phyloP scores from a whole-genome alignment of 2,329 filamentous ascomycete genomes.

The Ophiostoma sp. region DNA sequence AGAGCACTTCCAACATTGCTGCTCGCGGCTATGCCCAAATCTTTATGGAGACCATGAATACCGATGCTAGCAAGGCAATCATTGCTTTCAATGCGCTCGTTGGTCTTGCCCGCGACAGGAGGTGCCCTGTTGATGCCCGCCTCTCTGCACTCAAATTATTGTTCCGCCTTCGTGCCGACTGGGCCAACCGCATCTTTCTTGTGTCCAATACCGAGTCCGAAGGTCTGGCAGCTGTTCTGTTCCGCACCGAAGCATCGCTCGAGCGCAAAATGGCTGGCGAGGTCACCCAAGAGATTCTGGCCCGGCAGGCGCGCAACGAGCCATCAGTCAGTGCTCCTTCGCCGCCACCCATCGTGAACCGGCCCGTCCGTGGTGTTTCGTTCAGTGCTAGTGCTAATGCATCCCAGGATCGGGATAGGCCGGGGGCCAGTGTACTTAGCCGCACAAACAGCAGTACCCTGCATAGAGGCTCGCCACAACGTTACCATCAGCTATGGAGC shows the following conservation, averaged over 20 bases:
- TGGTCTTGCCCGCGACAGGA: slow-evolving; percentile 54
- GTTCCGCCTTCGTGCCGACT: slow-evolving; percentile 78
- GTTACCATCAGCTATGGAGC: slow-evolving; percentile 53
- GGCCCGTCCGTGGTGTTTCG: slow-evolving; percentile 42
- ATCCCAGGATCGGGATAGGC: slow-evolving; percentile 1
- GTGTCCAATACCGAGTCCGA: slow-evolving; percentile 65
- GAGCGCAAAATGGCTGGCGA: slow-evolving; percentile 50
- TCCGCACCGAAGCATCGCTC: slow-evolving; percentile 55
- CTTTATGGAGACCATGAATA: slow-evolving; percentile 66
- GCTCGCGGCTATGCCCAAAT: slow-evolving; percentile 66
- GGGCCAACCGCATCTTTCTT: slow-evolving; percentile 69
- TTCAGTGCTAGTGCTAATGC: slow-evolving; percentile 32
- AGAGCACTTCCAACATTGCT: slow-evolving; percentile 65
- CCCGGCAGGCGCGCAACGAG: slow-evolving; percentile 35
- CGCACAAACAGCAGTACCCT: slow-evolving; percentile 42
- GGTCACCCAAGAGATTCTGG: slow-evolving; percentile 38
- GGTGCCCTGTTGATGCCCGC: slow-evolving; percentile 62
- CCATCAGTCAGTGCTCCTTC: slow-evolving; percentile 31
- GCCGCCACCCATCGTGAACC: slow-evolving; percentile 33
- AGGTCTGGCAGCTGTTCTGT: slow-evolving; percentile 65
- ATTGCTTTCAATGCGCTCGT: slow-evolving; percentile 60
- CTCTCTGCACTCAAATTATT: slow-evolving; percentile 71
- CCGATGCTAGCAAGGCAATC: slow-evolving; percentile 58
- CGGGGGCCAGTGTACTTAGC: slow-evolving; percentile 30
- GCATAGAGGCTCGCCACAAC: slow-evolving; percentile 29